A percentile compares a stretch with the other conserved stretches of the same genome.
Conservation (phyloP, 768 basidiomycete species). For the Lentinula detonsa region DNA sequence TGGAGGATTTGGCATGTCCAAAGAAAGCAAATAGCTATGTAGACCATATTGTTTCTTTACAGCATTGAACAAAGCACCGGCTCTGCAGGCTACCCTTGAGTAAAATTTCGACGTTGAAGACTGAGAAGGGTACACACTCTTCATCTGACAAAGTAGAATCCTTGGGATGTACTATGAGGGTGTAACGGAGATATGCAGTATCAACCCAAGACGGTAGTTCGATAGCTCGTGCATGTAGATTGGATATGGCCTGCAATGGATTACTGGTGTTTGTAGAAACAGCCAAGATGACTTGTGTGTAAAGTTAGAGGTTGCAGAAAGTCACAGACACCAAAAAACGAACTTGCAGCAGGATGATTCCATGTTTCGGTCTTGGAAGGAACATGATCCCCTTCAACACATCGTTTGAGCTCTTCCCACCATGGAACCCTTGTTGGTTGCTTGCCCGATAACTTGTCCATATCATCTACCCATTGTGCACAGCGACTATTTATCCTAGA, state of each 20-base stretch:
- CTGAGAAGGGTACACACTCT: slow-evolving; percentile 53
- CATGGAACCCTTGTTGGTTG: slow-evolving; percentile 56
- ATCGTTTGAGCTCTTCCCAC: slow-evolving; percentile 83
- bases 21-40: slow-evolving; percentile 64
- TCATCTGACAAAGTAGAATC: slow-evolving; percentile 67
- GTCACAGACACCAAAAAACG: slow-evolving; percentile 20
- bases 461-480: slow-evolving; percentile 65
- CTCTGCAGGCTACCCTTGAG: slow-evolving; percentile 34
- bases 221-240: slow-evolving; percentile 58
- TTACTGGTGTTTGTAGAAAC: slow-evolving; percentile 81
- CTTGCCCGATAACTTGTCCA: slow-evolving; percentile 40
- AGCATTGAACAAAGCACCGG: slow-evolving; percentile 74
- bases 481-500: slow-evolving; percentile 60
- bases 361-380: slow-evolving; percentile 72
- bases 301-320: slow-evolving; percentile 9
- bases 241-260: slow-evolving; percentile 72
- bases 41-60: slow-evolving; percentile 84
- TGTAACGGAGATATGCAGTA: slow-evolving; percentile 61
- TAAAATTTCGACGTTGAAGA: slow-evolving; percentile 3
- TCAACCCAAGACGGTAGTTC: slow-evolving; percentile 85
- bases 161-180: slow-evolving; percentile 70
- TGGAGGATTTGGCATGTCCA: slow-evolving; percentile 54
- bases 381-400: slow-evolving; percentile 70
- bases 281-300: slow-evolving; percentile 61
- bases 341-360: slow-evolving; percentile 84